Evolutionary conservation across 2,329 filamentous ascomycete species (phyloP), one percentile per base, ranked within the genome.

Genomic region (Ophiostoma fasciatum): DNA sequence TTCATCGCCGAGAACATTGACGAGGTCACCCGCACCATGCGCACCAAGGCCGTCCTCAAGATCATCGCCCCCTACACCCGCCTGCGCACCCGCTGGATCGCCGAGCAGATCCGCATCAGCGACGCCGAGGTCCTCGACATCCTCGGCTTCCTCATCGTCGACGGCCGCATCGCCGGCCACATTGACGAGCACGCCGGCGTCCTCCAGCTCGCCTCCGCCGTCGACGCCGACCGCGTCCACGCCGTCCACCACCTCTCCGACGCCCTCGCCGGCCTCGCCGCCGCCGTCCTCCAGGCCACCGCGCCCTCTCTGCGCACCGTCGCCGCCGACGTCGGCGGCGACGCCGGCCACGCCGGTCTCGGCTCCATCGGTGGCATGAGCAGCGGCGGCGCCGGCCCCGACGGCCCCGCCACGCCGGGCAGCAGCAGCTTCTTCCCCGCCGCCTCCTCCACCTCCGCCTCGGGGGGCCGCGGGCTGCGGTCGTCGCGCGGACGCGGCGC

Each of bases 1-100:
- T 98, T 96, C 61, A 98, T 98, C 48, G 88, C 88, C 20, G 90
- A 96, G 60, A 96, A 98, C 54, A 98, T 98, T 48, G 90, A 96
- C 57, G 90, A 98, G 60, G 88, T 98, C 39, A 98, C 88, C 35
- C 82, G 90, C 29, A 94, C 90, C 57, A 94, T 98, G 80, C 82
- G 90, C 37, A 96, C 87, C 46, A 94, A 94, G 65, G 88, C 87
- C 1, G 77, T 96, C 9, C 63, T 94, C 44, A 94, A 90, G 60
- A 67, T 96, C 18, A 90, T 96, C 44, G 85, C 85, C 5, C 90
- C 90, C 0, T 98, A 96, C 63, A 92, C 83, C 6, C 77, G 85
- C 35, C 94, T 96, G 71, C 83, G 80, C 44, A 64, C 96, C 18
- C 65, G 67, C 15, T 94, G 92, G 67, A 84, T 98, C 47, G 85